Conservation (phyloP, 2,329 filamentous ascomycete genomes). For the Aspergillus chevalieri region DNA sequence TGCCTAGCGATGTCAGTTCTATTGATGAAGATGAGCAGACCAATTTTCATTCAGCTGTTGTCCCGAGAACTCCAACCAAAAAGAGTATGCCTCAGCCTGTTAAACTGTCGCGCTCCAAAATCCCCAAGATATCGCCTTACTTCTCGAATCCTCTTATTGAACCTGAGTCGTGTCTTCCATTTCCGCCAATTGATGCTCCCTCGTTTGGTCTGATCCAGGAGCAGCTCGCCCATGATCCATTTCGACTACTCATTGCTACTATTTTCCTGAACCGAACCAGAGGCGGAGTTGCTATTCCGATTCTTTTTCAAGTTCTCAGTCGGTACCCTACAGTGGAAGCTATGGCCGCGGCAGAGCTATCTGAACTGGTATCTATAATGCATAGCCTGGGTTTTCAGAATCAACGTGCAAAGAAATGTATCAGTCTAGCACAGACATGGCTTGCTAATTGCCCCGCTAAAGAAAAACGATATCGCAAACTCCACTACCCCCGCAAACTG, state of each 20-base stretch:
- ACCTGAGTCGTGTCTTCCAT: conserved; percentile 46
- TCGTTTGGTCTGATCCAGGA: conserved; percentile 81
- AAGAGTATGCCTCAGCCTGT: conserved; percentile 4
- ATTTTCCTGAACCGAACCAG: conserved; percentile 80
- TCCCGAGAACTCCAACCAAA: conserved; percentile 7
- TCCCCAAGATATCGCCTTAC: conserved; percentile 36
- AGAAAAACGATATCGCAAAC: conserved; percentile 51
- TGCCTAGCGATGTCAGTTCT: conserved; percentile 23
- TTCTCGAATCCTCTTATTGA: conserved; percentile 31
- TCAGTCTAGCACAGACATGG: conserved; percentile 66
- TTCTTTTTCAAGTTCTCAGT: conserved; percentile 63
- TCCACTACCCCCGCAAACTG: conserved; percentile 49
- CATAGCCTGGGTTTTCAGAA: conserved; percentile 64
- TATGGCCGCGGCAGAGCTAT: conserved; percentile 53
- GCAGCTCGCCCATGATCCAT: conserved; percentile 65
- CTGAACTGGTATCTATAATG: conserved; percentile 58
- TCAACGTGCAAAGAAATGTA: conserved; percentile 61
- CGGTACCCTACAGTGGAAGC: conserved; percentile 61
- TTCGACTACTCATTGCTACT: conserved; percentile 72
- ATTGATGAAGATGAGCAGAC: conserved; percentile 1
- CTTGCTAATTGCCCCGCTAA: conserved; percentile 55
- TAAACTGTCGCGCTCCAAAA: conserved; percentile 13
- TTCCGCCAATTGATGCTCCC: conserved; percentile 59
- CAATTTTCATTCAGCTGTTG: conserved; percentile 1
- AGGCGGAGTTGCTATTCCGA: conserved; percentile 67